These are phyloP conservation scores for Aspergillus sclerotialis DNA, from an alignment of 2,329 filamentous ascomycete species.

Conservation along the genomic window DNA sequence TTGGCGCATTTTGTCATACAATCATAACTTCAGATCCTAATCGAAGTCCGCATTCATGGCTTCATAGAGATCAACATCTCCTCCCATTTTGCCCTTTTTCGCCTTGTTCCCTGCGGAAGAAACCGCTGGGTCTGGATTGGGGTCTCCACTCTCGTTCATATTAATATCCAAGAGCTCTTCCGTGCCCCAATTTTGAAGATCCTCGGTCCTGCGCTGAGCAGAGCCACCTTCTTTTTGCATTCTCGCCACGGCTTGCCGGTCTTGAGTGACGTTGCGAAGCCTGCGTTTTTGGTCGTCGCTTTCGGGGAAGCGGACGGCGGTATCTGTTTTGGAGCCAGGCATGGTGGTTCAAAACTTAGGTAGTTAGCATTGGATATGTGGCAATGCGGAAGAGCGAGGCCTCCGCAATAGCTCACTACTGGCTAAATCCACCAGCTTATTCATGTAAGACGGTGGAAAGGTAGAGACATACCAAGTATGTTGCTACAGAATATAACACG, in stretches of 20 bases:
- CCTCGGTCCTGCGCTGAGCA: constrained; percentile 3
- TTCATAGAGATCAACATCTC: constrained; percentile 22
- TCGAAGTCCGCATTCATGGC: constrained; percentile 26
- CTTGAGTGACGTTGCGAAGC: constrained; percentile 16
- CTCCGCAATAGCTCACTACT: not conserved
- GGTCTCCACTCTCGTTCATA: constrained; percentile 25
- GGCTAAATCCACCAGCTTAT: too few species aligned
- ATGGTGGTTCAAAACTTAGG: constrained; percentile 11
- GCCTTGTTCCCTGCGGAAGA: constrained; percentile 18
- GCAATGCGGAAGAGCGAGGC: not conserved
- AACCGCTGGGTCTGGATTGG: constrained; percentile 19
- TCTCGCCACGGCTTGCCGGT: constrained; percentile 12
- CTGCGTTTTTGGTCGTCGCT: constrained; percentile 14
- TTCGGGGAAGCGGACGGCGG: constrained; percentile 16
- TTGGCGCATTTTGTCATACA: too few species aligned
- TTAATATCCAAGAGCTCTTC: constrained; percentile 23
- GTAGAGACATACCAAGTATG: constrained; percentile 6
- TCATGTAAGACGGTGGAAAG: too few species aligned
- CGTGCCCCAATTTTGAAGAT: constrained; percentile 16
- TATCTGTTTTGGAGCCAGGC: constrained; percentile 22
- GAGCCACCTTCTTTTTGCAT: constrained; percentile 7
- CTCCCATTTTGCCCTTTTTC: constrained; percentile 8
- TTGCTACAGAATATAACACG: not conserved
- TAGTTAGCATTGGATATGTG: not conserved
- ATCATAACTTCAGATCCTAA: too few species aligned